Evolutionary conservation across 2,329 filamentous ascomycete species (phyloP), one percentile per base, ranked within the genome.

Genomic region (Penicillium sp.): DNA sequence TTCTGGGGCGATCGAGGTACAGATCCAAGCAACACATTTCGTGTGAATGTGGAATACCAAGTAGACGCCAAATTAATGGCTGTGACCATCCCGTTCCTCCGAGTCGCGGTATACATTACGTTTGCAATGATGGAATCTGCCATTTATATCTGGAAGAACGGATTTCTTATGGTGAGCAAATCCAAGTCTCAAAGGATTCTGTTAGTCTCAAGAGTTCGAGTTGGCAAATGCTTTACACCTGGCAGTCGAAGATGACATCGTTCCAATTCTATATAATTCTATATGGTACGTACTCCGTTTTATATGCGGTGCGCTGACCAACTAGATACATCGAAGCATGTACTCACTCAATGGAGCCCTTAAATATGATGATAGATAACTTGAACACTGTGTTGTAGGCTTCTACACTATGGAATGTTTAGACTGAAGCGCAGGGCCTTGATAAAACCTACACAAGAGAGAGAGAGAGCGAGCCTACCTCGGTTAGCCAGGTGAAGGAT

Each of bases 21-120:
- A 21, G 29, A 40, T 19, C 36, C 43, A 2, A 31, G 19, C 8
- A 56, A 59, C 18, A 50, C 50, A 5, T 24, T 9, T 16, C n/a
- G n/a, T 59, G 56, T 28, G 9, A 21, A 2, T 59, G 56, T 29
- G 37, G 54, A 9, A 2, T 9, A 19, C 51, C 48, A 11, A 47
- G 47, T 42, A 36, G 56, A 28, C 44, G 43, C 26, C 56, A 54
- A 33, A 29, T 46, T 5, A 40, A 47, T 9, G 50, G 50, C 8
- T 7, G 28, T 1, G 9, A 16, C 11, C 45, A 51, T 14, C 26
- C 21, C n/a, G 18, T 42, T 14, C 43, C 33, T 2, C n/a, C n/a
- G n/a, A n/a, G n/a, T n/a, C 24, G 51, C 34, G 45, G 46, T 11
- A 23, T 51, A 40, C 54, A 56, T 24, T 59, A 51, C 54, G 54